Evolutionary conservation across 441 rosid species (phyloP).

Genomic region (Cnidoscolus chayamansa): DNA sequence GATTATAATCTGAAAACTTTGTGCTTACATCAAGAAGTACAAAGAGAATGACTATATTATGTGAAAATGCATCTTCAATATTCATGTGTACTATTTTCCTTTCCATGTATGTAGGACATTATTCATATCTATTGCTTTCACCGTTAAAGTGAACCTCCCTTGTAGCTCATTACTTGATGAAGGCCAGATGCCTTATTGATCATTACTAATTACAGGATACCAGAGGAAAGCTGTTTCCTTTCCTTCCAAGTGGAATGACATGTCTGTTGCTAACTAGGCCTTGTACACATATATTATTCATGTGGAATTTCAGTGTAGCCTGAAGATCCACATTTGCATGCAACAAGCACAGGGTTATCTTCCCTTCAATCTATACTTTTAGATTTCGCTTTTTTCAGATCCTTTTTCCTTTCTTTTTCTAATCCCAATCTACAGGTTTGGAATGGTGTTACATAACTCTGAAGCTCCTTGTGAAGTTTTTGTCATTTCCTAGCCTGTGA

Average conservation of each 20-base stretch:
- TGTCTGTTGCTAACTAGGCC: not conserved
- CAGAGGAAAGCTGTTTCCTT: not conserved
- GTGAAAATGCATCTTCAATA: not conserved
- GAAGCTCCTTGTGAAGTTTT: not conserved
- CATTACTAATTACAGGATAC: not conserved
- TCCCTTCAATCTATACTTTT: not conserved
- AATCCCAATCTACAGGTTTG: not conserved
- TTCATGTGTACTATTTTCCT: not conserved
- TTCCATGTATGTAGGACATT: not conserved
- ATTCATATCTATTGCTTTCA: not conserved
- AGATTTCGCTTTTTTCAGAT: not conserved
- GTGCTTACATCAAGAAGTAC: not conserved
- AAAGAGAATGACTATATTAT: not conserved
- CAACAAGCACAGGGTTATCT: not conserved
- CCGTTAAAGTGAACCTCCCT: not conserved
- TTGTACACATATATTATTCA: not conserved
- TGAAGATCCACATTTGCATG: not conserved
- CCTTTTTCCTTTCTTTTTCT: not conserved
- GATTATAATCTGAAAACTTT: not conserved
- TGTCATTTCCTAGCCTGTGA: not conserved
- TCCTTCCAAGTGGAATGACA: constrained; percentile 1
- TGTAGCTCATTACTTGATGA: not conserved
- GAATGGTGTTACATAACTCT: not conserved
- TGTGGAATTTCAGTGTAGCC: not conserved
- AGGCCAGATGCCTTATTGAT: too few species aligned